Percentiles rank a stretch among this genome's conserved stretches.
phyloP scores from a whole-genome alignment of 2,329 filamentous ascomycete species.

The Aureobasidium musti region DNA sequence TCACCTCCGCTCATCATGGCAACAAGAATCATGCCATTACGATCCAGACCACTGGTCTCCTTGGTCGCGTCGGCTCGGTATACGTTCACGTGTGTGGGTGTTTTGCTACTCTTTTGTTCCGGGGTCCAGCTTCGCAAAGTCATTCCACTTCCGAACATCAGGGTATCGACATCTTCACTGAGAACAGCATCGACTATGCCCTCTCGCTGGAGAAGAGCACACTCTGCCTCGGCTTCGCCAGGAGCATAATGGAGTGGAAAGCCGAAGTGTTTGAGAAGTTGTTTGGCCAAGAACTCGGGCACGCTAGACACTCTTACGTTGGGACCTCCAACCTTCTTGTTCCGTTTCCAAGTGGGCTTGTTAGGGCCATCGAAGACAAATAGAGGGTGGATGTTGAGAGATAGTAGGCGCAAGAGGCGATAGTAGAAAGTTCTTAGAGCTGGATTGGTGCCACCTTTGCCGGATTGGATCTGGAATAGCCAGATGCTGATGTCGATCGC shows the following conservation, averaged over 20 bases:
- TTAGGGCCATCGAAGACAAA: conserved; percentile 90
- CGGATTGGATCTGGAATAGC: conserved; percentile 90
- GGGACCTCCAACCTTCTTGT: conserved; percentile 66
- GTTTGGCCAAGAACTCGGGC: conserved; percentile 75
- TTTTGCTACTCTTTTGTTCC: conserved; percentile 64
- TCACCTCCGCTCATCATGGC: conserved; percentile 95
- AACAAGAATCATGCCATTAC: conserved; percentile 89
- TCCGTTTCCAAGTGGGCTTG: conserved; percentile 84
- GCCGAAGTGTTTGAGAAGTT: conserved; percentile 79
- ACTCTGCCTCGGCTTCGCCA: conserved; percentile 95
- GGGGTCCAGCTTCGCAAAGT: conserved; percentile 83
- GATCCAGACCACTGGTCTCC: conserved; percentile 64
- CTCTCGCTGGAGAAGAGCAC: conserved; percentile 76
- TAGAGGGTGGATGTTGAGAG: conserved; percentile 77
- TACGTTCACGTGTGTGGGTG: conserved; percentile 81
- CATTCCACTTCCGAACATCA: conserved; percentile 89
- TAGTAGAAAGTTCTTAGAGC: conserved; percentile 92
- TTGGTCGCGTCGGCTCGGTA: conserved; percentile 67
- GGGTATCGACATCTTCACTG: conserved; percentile 93
- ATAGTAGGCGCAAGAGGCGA: conserved; percentile 74
- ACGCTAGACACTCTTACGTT: conserved; percentile 65
- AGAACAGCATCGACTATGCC: conserved; percentile 90
- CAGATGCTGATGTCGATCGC: conserved; percentile 96
- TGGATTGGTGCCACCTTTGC: conserved; percentile 82
- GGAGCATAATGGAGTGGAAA: conserved; percentile 84